Evolutionary conservation across 352 stramenopile genomes (phyloP).

Genomic region (Phytophthora colocasiae): DNA sequence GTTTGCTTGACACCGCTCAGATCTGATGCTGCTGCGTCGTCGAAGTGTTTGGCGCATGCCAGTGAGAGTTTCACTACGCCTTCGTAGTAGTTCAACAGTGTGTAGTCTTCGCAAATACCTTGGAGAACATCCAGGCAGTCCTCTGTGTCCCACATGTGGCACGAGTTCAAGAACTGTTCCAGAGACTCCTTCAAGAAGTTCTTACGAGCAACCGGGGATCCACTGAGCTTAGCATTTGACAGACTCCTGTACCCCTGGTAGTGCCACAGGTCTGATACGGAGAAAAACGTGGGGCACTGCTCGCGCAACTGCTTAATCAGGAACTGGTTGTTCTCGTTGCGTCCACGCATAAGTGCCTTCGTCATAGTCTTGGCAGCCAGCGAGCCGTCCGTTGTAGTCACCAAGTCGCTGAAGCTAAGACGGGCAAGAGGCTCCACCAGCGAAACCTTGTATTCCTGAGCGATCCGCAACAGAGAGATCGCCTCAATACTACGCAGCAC

Average conservation of each 20-base stretch:
- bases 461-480: conserved; percentile 75
- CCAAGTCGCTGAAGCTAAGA: conserved; percentile 80
- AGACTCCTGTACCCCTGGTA: conserved; percentile 89
- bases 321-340: conserved; percentile 85
- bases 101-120: conserved; percentile 84
- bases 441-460: conserved; percentile 72
- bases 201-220: conserved; percentile 62
- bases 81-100: conserved; percentile 82
- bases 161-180: conserved; percentile 81
- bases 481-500: conserved; percentile 81
- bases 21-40: conserved; percentile 70
- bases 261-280: conserved; percentile 79
- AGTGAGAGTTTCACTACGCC: conserved; percentile 87
- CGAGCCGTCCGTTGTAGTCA: conserved; percentile 67
- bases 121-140: conserved; percentile 82
- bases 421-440: conserved; percentile 69
- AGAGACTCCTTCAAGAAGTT: conserved; percentile 77
- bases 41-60: conserved; percentile 81
- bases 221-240: conserved; percentile 80
- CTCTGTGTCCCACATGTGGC: conserved; percentile 87
- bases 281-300: conserved; percentile 87
- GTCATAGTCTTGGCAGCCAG: conserved; percentile 79
- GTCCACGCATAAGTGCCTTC: conserved; percentile 77
- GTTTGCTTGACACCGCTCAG: conserved; percentile 67
- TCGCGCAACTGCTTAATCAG: conserved; percentile 85